Evolutionary conservation across 2,329 filamentous ascomycete species (phyloP), one percentile per base, ranked within the genome.

Genomic region (Trichoderma asperellum): DNA sequence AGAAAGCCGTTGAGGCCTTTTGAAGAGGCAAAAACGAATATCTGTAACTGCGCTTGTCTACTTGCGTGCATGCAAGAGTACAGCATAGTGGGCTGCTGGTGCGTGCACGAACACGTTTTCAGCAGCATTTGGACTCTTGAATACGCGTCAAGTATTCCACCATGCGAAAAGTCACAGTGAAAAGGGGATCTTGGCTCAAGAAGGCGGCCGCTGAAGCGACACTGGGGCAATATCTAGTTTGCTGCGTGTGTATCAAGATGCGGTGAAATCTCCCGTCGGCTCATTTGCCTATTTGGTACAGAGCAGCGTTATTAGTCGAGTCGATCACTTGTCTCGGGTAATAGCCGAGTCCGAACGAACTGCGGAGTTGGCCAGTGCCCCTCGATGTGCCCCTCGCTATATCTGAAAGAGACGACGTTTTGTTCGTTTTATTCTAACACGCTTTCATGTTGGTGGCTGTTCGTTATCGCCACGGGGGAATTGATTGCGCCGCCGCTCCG

Each of bases 241-340:
- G 40, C 18, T 40, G 24, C 24, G 24, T 24, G 24, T 18, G 5
- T n/a, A 43, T 43, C 40, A 49, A 49, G 40, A n/a, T 49, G 18
- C 59, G 5, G 1, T 43, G 18, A 35, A 49, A 62, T 12, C 18
- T 49, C 40, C 59, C 59, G 59, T 62, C 59, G 59, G 59, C 59
- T 62, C 43, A 49, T 49, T 49, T 49, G 47, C 47, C 21, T 49
- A 21, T 49, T 49, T 29, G 27, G 32, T 43, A 34, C n/a, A 43
- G 40, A n/a, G 40, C 37, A 27, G 24, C 58, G 35, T 47, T 43
- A 27, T 40, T 60, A 43, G 57, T 60, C 21, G 16, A 40, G 21
- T 35, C 55, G 35, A 60, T 27, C 14, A 29, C 6, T 11, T 21
- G 24, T 47, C 58, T 60, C 58, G 37, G 58, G 12, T 49, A 43